Base-by-base conservation (phyloP, 352 stramenopile species). In the Phytophthora hibernalis region DNA sequence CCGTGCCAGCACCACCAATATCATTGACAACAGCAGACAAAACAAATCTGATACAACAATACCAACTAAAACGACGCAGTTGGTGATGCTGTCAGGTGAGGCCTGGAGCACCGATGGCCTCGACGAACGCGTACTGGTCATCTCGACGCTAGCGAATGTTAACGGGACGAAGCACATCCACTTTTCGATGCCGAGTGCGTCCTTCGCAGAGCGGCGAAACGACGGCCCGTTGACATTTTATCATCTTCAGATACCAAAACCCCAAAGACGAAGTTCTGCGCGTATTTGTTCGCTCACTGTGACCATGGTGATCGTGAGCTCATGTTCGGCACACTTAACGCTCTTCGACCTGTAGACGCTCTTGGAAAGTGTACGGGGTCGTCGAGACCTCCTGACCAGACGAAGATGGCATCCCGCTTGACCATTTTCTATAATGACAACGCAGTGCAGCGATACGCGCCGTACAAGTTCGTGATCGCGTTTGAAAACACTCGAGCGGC, bases 381-480 rank as follows among this genome's bases (percentile, higher is more conserved):
- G 0, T 28, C 42, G 2, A 57, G 35, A 43, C 53, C 20, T 20
- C 24, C 53, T 11, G 26, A 49, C 6, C 24, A 16, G 22, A 40
- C 61, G 2, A 62, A 48, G 28, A n/a, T 35, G n/a, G 40, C 21
- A 12, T 57, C 52, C 10, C 26, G 44, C 1, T 28, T 16, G 2
- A 11, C 48, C 3, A 16, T 20, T 5, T 78, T 54, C 33, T 74
- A 74, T 54, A 69, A 77, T 33, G 68, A 76, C 28, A 70, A 73
- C 12, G 73, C 72, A 2, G 67, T 84, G 4, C 18, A 43, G 0
- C 64, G 54, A 4, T 83, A 71, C 54, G 18, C 40, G 12, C 13
- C 57, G 11, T 88, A 80, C 72, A 76, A 76, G 50, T 89, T 91
- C 33, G 80, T 82, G 16, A 74, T 90, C 44, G 72, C 79, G 7